phyloP scores from a whole-genome alignment of 2,329 filamentous ascomycete genomes.

The Fusarium mundagurra region DNA sequence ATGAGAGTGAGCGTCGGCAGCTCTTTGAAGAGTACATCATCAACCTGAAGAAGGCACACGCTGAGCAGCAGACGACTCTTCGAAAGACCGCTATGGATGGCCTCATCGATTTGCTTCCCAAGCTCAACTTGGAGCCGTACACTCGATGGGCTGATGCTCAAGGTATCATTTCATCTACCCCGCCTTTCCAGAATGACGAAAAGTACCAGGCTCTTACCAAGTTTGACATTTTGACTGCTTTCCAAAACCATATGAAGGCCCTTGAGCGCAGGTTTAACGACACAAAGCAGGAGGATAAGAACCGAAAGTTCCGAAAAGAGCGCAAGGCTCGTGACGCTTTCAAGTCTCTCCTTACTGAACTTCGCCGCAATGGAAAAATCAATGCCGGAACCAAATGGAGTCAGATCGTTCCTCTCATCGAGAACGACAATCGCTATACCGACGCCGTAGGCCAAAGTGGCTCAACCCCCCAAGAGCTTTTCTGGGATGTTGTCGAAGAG shows the following conservation, averaged over 20 bases:
- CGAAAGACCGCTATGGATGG: constrained; percentile 87
- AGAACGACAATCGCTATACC: constrained; percentile 83
- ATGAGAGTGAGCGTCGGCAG: constrained; percentile 87
- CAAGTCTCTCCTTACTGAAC: constrained; percentile 76
- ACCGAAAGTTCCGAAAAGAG: constrained; percentile 80
- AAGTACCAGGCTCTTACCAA: constrained; percentile 88
- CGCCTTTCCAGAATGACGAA: constrained; percentile 80
- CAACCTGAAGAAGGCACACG: constrained; percentile 82
- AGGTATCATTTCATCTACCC: constrained; percentile 79
- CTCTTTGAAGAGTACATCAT: constrained; percentile 94
- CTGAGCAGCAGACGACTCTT: constrained; percentile 76
- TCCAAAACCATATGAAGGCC: constrained; percentile 94
- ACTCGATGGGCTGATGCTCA: constrained; percentile 95
- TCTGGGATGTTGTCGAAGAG: constrained; percentile 95
- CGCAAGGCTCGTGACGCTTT: constrained; percentile 88
- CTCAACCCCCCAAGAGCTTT: constrained; percentile 88
- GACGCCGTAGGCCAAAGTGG: constrained; percentile 85
- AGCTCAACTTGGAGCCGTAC: constrained; percentile 87
- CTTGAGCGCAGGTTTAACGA: constrained; percentile 94
- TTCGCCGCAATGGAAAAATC: constrained; percentile 80
- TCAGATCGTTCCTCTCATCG: constrained; percentile 77
- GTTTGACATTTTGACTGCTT: constrained; percentile 89
- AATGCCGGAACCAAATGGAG: constrained; percentile 93
- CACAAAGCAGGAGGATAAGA: constrained; percentile 86
- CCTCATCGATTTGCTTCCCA: constrained; percentile 79